Base-by-base conservation (phyloP, 1,139 yeast genomes). In the Debaryomyces coudertii region DNA sequence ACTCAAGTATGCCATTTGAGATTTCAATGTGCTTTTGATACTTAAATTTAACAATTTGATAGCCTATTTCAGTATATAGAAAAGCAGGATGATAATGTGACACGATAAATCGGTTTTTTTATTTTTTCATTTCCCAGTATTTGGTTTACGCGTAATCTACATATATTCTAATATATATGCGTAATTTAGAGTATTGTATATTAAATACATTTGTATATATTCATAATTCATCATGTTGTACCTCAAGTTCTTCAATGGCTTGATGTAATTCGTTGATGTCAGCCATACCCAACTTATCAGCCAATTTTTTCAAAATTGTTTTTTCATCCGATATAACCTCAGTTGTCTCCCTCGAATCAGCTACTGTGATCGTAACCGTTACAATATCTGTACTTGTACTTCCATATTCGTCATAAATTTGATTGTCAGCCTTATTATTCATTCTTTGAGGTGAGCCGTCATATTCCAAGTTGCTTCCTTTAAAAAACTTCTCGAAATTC, bases 401-500 rank as follows among this genome's bases (percentile, higher is more conserved):
- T n/a, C 11, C 22, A 5, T 20, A 18, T 22, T 36, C 40, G 15
- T 42, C 24, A n/a, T 28, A 36, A 20, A 7, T 20, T 15, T 29
- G 27, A 18, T 25, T n/a, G 12, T 4, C 9, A 16, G 5, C 18
- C 9, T 24, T 14, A 4, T 35, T 23, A 8, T 12, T 35, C 6
- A 9, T 16, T 9, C 6, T 20, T 4, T 15, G 8, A 29, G 8
- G 11, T 9, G 31, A 7, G 15, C 11, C 22, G 7, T 24, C 14
- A 12, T 7, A 15, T 22, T 11, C 22, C 16, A 33, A 31, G 7
- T 12, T 12, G 28, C 23, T 31, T 9, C 37, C 43, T 23, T 33
- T 40, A 7, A 27, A 14, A 44, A 62, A 67, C 15, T 38, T 42
- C 46, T 68, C 66, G 38, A 62, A 68, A 50, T 68, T 67, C 62